Conservation (phyloP, 164 flowering plant species). For the Annona squamosa region DNA sequence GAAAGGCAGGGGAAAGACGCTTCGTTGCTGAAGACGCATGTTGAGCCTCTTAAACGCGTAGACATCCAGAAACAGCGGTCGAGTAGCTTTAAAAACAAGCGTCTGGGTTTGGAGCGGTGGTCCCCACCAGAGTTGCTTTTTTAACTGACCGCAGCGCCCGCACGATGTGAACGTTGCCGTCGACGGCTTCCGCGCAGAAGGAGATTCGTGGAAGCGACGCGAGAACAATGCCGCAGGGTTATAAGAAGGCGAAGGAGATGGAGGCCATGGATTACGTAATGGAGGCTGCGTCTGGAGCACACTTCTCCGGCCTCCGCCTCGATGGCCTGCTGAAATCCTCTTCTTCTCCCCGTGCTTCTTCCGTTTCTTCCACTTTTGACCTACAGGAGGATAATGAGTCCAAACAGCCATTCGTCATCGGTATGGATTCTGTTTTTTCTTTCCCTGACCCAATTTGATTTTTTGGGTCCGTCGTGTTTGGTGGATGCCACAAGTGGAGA, state of each 20-base stretch:
- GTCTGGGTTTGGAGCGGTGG: too few species aligned
- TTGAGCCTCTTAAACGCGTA: too few species aligned
- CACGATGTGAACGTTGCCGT: too few species aligned
- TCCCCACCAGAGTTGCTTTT: too few species aligned
- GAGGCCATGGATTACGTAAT: slow-evolving; percentile 59
- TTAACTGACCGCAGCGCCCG: too few species aligned
- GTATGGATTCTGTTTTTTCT: slow-evolving; percentile 21
- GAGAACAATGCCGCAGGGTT: neutral
- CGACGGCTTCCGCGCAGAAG: too few species aligned
- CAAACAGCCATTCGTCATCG: slow-evolving; percentile 86
- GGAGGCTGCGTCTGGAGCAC: slow-evolving; percentile 84
- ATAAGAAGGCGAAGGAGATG: neutral
- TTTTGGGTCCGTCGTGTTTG: neutral
- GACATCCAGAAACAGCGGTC: too few species aligned
- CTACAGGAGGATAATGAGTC: slow-evolving; percentile 18
- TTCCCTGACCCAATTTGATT: neutral
- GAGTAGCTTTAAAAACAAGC: too few species aligned
- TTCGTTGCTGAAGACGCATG: too few species aligned
- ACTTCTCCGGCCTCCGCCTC: slow-evolving; percentile 87
- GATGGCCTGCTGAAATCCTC: slow-evolving; percentile 45
- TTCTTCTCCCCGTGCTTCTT: slow-evolving; percentile 18
- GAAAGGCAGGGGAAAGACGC: too few species aligned
- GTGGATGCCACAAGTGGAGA: neutral
- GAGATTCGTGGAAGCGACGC: too few species aligned
- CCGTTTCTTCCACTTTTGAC: slow-evolving; percentile 12